Evolutionary conservation across 2,329 filamentous ascomycete species (phyloP).

Genomic region (Graphilbum fragrans): DNA sequence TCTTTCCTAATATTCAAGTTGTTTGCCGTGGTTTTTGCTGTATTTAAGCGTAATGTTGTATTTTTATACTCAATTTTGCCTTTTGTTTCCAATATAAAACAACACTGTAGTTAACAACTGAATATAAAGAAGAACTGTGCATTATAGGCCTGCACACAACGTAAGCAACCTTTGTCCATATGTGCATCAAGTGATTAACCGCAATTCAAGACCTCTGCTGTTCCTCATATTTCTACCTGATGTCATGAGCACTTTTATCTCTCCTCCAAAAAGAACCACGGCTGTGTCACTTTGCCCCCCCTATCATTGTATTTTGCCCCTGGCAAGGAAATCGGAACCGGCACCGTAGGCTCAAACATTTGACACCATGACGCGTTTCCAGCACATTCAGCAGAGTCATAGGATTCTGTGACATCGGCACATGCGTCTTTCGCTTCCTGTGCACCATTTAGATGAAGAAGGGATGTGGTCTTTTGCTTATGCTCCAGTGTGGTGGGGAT

Average conservation of each 20-base stretch:
- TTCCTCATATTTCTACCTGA: background rate
- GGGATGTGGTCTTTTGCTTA: slow-evolving; percentile 4
- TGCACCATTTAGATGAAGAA: background rate
- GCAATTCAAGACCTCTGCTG: background rate
- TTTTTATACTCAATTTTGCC: too few species aligned
- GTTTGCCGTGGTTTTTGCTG: too few species aligned
- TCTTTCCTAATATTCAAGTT: too few species aligned
- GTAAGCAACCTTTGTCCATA: background rate
- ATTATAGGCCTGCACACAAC: too few species aligned
- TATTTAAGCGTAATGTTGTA: too few species aligned
- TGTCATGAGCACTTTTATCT: too few species aligned
- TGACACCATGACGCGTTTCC: too few species aligned
- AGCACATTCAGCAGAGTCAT: too few species aligned
- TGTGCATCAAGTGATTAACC: background rate
- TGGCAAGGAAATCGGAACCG: slow-evolving; percentile 53
- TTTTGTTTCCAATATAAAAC: too few species aligned
- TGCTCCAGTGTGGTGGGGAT: slow-evolving; percentile 37
- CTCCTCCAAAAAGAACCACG: slow-evolving; percentile 27
- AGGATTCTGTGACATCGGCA: too few species aligned
- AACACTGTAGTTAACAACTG: too few species aligned
- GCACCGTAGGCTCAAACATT: slow-evolving; percentile 45
- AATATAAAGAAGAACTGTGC: background rate
- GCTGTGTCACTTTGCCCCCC: slow-evolving; percentile 11
- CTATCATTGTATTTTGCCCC: slow-evolving; percentile 29
- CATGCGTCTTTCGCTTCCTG: background rate